These are phyloP conservation scores for Penicillium concentricum DNA, from an alignment of 2,329 filamentous ascomycete species.

Conservation along the genomic window DNA sequence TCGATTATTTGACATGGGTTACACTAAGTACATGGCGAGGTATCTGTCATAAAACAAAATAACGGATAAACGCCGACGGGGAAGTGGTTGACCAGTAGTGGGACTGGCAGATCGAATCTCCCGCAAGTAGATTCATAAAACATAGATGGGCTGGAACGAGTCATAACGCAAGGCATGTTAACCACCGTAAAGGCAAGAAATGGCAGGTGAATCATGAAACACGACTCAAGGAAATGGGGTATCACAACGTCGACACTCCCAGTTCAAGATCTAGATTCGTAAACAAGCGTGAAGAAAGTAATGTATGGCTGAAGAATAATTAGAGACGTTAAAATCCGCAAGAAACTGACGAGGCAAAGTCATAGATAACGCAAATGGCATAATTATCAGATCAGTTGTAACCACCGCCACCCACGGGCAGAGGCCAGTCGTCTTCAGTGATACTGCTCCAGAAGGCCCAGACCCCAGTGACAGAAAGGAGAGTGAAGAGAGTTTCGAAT, in stretches of 20 bases:
- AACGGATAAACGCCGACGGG: constrained; percentile 13
- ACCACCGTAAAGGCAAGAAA: constrained; percentile 4
- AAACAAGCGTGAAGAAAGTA: constrained; percentile 14
- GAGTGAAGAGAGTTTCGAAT: constrained; percentile 90
- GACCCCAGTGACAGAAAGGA: constrained; percentile 75
- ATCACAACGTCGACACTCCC: constrained; percentile 24
- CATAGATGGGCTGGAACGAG: not conserved
- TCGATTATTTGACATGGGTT: constrained; percentile 25
- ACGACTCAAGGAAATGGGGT: constrained; percentile 23
- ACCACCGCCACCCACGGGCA: constrained; percentile 39
- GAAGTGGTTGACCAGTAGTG: constrained; percentile 6
- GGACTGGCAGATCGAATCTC: constrained; percentile 5
- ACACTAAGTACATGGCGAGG: constrained; percentile 33
- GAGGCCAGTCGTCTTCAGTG: constrained; percentile 96
- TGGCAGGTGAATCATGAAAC: constrained; percentile 25
- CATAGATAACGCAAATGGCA: not conserved
- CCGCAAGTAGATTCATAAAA: constrained; percentile 1
- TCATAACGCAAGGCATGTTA: constrained; percentile 8
- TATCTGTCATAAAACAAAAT: constrained; percentile 30
- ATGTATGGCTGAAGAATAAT: constrained; percentile 14
- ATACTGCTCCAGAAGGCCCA: constrained; percentile 99
- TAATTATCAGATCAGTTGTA: constrained; percentile 30
- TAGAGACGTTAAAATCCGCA: not conserved
- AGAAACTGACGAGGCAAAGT: constrained; percentile 4
- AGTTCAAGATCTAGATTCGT: constrained; percentile 11